Evolutionary conservation across 768 basidiomycete species (phyloP), one percentile per base, ranked within the genome.

Genomic region (Psilocybe tampanensis): DNA sequence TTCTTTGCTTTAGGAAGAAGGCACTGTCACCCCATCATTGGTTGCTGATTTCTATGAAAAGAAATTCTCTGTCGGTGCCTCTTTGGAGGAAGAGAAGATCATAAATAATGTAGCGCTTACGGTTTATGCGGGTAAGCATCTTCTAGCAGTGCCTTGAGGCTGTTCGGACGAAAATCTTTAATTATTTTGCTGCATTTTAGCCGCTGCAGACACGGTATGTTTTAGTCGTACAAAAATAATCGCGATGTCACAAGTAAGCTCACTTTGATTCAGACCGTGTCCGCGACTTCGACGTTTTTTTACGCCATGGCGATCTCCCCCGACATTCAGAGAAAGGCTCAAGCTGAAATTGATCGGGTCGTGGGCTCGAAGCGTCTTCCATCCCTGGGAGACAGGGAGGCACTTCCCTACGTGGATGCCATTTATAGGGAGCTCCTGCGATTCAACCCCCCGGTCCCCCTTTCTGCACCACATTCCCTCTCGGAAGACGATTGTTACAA

Each of bases 341-440:
- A 71, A 54, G 61, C 36, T 11, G 74, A 75, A 54, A 63, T 75
- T n/a, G 72, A 75, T 52, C 50, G 60, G 0, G 64, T 74, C 13
- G 58, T 74, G 17, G 74, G 75, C 6, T 23, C 44, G 3, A 58
- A 66, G n/a, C 62, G 72, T 1, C 59, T 74, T 11, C 69, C 72
- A 5, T 58, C 54, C 6, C 63, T 65, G 41, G 60, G 62, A 15
- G 72, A 74, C 57, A 53, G 63, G 8, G 29, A 44, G 1, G 36
- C 56, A 17, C 52, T 73, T 8, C 73, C 73, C 1, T 74, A 67
- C 44, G 44, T 59, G 33, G 63, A 60, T 13, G 43, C 49, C 19
- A 39, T 56, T 18, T 51, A 51, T 45, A 41, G 49, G 13, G 55
- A 56, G 34, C 7, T 60, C 43, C 8, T 65, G 21, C 55, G 63